phyloP scores from a whole-genome alignment of 495 filamentous ascomycete genomes.

The Amorphotheca resinae region DNA sequence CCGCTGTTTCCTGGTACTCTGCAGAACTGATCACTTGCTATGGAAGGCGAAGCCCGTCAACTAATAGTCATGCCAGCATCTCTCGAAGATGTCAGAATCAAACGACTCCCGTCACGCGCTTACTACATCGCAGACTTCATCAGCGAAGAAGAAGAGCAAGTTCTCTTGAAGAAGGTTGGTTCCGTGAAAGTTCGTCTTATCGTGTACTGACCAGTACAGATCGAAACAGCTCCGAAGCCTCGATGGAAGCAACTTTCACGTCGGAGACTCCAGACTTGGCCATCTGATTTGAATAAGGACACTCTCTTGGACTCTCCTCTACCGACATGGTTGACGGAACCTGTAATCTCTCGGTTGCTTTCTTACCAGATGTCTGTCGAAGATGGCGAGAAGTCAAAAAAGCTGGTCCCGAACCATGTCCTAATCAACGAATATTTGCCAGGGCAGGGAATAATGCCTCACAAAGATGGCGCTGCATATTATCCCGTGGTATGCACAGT shows the following conservation, averaged over 20 bases:
- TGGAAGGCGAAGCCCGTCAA: not conserved
- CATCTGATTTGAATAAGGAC: conserved; percentile 59
- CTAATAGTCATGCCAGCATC: conserved; percentile 18
- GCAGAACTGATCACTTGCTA: not conserved
- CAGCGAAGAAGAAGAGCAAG: conserved; percentile 55
- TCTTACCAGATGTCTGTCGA: conserved; percentile 30
- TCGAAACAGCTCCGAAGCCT: conserved; percentile 51
- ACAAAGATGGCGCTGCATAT: conserved; percentile 88
- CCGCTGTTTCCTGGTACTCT: no score
- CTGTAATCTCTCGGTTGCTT: conserved; percentile 55
- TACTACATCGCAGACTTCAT: conserved; percentile 91
- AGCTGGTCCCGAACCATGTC: conserved; percentile 94
- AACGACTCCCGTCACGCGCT: conserved; percentile 47
- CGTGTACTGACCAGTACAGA: conserved; percentile 24
- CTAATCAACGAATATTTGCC: conserved; percentile 85
- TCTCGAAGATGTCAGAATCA: conserved; percentile 42
- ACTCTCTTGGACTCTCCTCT: conserved; percentile 64
- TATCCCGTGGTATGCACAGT: conserved; percentile 81
- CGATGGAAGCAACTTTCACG: conserved; percentile 77
- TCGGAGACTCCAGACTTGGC: conserved; percentile 83
- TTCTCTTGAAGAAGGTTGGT: conserved; percentile 55
- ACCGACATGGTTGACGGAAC: conserved; percentile 62
- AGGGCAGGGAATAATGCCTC: conserved; percentile 89
- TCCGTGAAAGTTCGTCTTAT: not conserved
- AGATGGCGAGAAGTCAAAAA: conserved; percentile 42